Percentiles rank a stretch among this genome's conserved stretches.
Conservation (phyloP, 2,329 filamentous ascomycete species). For the Sclerotinia subarctica region DNA sequence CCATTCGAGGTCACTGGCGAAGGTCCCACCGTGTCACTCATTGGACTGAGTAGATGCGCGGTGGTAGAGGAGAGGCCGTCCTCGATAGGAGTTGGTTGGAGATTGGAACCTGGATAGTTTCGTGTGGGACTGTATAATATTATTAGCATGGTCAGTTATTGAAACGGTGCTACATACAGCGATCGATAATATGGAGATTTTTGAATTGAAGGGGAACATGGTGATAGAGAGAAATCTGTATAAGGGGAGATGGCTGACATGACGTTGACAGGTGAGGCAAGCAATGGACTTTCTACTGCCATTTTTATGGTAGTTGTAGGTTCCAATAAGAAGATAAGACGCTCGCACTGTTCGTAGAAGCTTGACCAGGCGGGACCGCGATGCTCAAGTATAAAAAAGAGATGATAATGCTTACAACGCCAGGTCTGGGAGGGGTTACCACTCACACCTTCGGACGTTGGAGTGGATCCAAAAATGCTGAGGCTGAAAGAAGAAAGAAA, state of each 20-base stretch:
- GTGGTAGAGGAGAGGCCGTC: slow-evolving; percentile 34
- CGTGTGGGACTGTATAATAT: slow-evolving; percentile 43
- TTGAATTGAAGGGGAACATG: slow-evolving; percentile 48
- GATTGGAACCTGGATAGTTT: slow-evolving; percentile 46
- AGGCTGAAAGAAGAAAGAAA: slow-evolving; percentile 18
- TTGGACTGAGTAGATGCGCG: slow-evolving; percentile 55
- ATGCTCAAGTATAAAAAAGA: slow-evolving; percentile 18
- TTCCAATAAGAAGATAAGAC: slow-evolving; percentile 10
- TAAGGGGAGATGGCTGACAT: slow-evolving; percentile 53
- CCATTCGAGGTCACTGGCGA: slow-evolving; percentile 84
- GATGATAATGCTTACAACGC: slow-evolving; percentile 19
- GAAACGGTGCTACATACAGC: slow-evolving; percentile 44
- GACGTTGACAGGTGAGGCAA: slow-evolving; percentile 58
- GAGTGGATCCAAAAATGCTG: slow-evolving; percentile 12
- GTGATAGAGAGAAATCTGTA: slow-evolving; percentile 54
- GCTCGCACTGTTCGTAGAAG: slow-evolving; percentile 1
- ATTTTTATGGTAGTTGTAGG: slow-evolving; percentile 39
- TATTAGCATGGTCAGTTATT: slow-evolving; percentile 22
- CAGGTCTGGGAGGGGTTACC: slow-evolving; percentile 18
- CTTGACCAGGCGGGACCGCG: background rate
- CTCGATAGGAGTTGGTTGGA: slow-evolving; percentile 50
- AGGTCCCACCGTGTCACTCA: slow-evolving; percentile 71
- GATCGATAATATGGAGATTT: slow-evolving; percentile 48
- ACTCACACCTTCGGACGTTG: slow-evolving; percentile 17
- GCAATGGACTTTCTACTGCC: slow-evolving; percentile 61